These are phyloP conservation scores for Heterobasidion annosum DNA, from an alignment of 1,284 basidiomycete species.

Conservation along the genomic window DNA sequence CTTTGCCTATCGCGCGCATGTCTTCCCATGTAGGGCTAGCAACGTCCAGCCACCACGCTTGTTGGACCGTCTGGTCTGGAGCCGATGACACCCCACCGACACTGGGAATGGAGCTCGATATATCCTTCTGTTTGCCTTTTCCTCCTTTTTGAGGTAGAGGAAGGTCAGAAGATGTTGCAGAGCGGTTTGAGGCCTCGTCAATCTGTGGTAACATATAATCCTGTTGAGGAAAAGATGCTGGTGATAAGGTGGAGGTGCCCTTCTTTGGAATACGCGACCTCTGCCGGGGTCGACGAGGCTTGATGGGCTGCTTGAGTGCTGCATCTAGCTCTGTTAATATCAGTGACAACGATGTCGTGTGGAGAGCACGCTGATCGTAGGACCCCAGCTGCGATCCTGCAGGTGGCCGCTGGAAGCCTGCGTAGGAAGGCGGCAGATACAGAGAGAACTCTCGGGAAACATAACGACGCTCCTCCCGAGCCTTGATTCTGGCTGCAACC, in stretches of 20 bases:
- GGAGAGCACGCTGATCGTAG: conserved; percentile 29
- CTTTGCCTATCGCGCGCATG: conserved; percentile 83
- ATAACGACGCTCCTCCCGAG: conserved; percentile 49
- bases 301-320: conserved; percentile 33
- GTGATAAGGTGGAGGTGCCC: not conserved
- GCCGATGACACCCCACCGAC: not conserved
- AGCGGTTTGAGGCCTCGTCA: not conserved
- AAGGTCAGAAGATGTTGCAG: not conserved
- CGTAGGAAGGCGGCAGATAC: conserved; percentile 37
- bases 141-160: conserved; percentile 15
- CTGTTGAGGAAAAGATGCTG: not conserved
- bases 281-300: conserved; percentile 14
- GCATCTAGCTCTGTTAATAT: conserved; percentile 49
- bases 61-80: conserved; percentile 13
- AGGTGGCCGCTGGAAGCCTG: conserved; percentile 13
- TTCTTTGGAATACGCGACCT: conserved; percentile 6
- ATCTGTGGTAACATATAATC: conserved; percentile 24
- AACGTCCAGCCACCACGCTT: conserved; percentile 91
- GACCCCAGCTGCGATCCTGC: conserved; percentile 7
- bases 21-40: conserved; percentile 88
- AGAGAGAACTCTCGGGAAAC: conserved; percentile 59
- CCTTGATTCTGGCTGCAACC: conserved; percentile 48
- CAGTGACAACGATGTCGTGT: conserved; percentile 48
- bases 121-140: conserved; percentile 27
- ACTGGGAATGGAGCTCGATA: not conserved